phyloP scores from a whole-genome alignment of 441 rosid genomes.

The Aleurites moluccanus region DNA sequence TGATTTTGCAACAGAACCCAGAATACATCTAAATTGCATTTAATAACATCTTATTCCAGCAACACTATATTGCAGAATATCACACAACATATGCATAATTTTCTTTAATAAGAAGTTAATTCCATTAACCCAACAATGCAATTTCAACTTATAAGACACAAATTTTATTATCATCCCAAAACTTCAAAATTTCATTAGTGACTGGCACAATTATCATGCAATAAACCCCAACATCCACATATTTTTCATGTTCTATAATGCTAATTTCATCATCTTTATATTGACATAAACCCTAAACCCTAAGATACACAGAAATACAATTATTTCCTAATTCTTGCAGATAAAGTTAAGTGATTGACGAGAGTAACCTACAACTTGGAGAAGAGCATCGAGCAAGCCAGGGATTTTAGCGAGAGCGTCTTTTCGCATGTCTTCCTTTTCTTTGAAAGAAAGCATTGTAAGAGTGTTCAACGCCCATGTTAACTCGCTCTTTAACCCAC shows the following conservation, averaged over 20 bases:
- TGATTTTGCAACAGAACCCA: background rate
- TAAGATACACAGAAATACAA: background rate
- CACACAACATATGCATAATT: background rate
- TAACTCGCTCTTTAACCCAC: constrained; percentile 91
- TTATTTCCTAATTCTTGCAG: background rate
- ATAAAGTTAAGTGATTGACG: background rate
- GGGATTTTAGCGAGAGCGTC: constrained; percentile 83
- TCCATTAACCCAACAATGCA: background rate
- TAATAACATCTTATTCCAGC: background rate
- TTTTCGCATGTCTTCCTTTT: constrained; percentile 80
- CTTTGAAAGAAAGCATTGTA: constrained; percentile 89
- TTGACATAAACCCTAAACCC: too few species aligned
- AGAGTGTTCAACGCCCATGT: constrained; percentile 93
- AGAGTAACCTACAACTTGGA: constrained; percentile 61
- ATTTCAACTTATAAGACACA: background rate
- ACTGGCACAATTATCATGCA: background rate
- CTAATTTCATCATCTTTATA: background rate
- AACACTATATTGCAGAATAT: background rate
- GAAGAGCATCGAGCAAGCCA: constrained; percentile 91
- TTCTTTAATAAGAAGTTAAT: background rate
- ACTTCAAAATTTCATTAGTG: too few species aligned
- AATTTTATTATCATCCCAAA: too few species aligned
- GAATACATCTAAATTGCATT: background rate
- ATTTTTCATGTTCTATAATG: too few species aligned
- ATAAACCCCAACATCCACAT: background rate